Base-by-base conservation (phyloP, 2,329 filamentous ascomycete species). In the Kalmusia sp. region DNA sequence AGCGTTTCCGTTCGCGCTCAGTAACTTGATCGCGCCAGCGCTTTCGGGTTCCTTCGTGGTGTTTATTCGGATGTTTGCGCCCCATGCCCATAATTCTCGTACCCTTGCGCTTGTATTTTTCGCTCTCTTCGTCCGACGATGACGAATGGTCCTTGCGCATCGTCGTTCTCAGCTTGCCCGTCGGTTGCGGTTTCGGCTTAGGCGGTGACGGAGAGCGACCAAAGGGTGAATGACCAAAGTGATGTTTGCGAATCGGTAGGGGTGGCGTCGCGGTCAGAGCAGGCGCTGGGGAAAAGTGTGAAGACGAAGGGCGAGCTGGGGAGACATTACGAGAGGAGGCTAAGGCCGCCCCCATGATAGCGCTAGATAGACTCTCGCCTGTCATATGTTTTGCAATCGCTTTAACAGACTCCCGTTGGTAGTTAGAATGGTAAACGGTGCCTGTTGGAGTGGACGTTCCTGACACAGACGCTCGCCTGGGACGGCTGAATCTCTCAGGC, bases 1-100 rank as follows among this genome's bases (percentile, higher is more conserved):
- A 95, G 1, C 91, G 82, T 66, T 89, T 90, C n/a, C 89, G 80
- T 67, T 95, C 90, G 4, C 85, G 79, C 41, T 85, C 82, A 0
- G 88, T 90, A 35, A 95, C 84, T 55, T 86, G 81, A 61, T 93
- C 90, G 35, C 89, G 84, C 91, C 91, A 95, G 6, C 89, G 84
- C 65, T 86, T 87, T 15, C 90, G 83, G 3, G 88, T 83, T 0
- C 88, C 90, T 69, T 93, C 90, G 63, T 91, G 86, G 65, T 95
- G 90, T 62, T 86, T 85, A 65, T 85, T 83, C 1, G 87, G 83
- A 69, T 93, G 90, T 58, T 81, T 82, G 6, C 76, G 61, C 3
- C 66, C 59, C 50, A 75, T 63, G 15, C 72, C 74, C 41, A 81
- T 67, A 19, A 84, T 79, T 54, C 89, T 87, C 61, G 84, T 85